Evolutionary conservation across 2,329 filamentous ascomycete genomes (phyloP).

Genomic region (Fusarium oxysporum): DNA sequence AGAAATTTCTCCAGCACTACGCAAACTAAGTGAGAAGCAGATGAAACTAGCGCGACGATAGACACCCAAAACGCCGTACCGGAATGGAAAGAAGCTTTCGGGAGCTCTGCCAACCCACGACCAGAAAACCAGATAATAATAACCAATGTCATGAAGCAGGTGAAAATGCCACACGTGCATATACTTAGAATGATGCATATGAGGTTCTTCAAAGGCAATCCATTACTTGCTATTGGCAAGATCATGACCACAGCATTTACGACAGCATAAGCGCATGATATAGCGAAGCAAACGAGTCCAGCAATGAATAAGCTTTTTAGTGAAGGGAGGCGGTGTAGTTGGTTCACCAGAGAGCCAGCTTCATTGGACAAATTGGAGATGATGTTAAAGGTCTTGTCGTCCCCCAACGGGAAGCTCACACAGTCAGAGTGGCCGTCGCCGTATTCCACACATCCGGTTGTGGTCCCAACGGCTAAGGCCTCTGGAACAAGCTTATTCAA

Average conservation of each 20-base stretch:
- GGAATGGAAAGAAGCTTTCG: not conserved
- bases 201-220: slow-evolving; percentile 3
- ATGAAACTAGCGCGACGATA: not conserved
- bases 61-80: not conserved
- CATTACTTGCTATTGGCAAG: not conserved
- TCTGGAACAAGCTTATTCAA: slow-evolving; percentile 6
- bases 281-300: not conserved
- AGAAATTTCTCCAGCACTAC: not conserved
- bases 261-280: not conserved
- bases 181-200: not conserved
- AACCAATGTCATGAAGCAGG: not conserved
- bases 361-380: slow-evolving; percentile 1
- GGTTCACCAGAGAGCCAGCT: not conserved
- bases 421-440: slow-evolving; percentile 4
- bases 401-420: slow-evolving; percentile 5
- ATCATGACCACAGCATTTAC: not conserved
- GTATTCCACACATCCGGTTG: slow-evolving; percentile 9
- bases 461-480: slow-evolving; percentile 2
- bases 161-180: not conserved
- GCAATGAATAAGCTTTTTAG: not conserved
- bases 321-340: not conserved
- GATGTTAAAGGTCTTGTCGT: slow-evolving; percentile 2
- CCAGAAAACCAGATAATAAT: not conserved
- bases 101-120: not conserved
- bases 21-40: not conserved